Base-by-base conservation (phyloP, 2,329 filamentous ascomycete species). In the Ophiostoma pallidulum region DNA sequence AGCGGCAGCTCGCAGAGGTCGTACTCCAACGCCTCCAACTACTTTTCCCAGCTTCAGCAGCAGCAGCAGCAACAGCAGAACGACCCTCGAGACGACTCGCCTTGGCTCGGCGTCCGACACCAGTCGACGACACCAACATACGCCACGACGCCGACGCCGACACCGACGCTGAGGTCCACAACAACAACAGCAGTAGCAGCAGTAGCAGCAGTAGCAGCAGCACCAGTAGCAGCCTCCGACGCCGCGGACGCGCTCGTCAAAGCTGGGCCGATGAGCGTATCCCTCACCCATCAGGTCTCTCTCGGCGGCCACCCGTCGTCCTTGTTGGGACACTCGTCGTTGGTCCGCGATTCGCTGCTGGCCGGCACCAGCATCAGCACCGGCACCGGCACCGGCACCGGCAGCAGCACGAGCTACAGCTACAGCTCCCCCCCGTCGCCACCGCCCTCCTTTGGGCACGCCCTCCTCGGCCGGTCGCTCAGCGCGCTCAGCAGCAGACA, bases 261-360 rank as follows among this genome's bases (percentile, higher is more conserved):
- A 32, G 24, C 39, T 35, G 45, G 26, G 42, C 52, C 50, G 43
- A 52, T 54, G 52, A 50, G 43, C 40, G 42, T 51, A 20, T 50
- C 52, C 33, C 31, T 54, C 31, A 41, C 45, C 32, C 47, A 40
- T 22, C 50, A 43, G 36, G 50, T 52, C 43, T 45, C 52, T 47
- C 45, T 53, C 39, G 47, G 47, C 36, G 51, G 51, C 36, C 53
- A 49, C 44, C 26, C 53, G n/a, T n/a, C n/a, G n/a, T n/a, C n/a
- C n/a, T n/a, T n/a, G n/a, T n/a, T n/a, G n/a, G n/a, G n/a, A n/a
- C n/a, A n/a, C n/a, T n/a, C n/a, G 40, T 50, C 47, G 36, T 38
- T 54, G 10, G 44, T 35, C 32, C 48, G 46, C 43, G 33, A 36
- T 16, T 26, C 31, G 18, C 38, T n/a, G n/a, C n/a, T 50, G 32